Percentiles rank a stretch among this genome's conserved stretches.
Evolutionary conservation across 2,329 filamentous ascomycete genomes (phyloP).

Genomic region (Exophiala sideris): DNA sequence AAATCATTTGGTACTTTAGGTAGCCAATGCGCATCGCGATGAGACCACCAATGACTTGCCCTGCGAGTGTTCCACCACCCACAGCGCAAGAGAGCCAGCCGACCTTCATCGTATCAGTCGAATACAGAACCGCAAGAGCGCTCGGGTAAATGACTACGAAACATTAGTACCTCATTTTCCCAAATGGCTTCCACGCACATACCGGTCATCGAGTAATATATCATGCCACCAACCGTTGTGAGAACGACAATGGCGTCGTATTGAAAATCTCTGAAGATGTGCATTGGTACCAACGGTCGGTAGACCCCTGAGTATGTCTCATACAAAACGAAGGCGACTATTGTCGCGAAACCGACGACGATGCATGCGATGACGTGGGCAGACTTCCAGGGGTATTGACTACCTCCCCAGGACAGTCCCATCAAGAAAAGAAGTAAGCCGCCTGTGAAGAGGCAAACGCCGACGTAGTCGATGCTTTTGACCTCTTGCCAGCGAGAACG

Average conservation of each 20-base stretch:
- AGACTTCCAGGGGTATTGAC: constrained; percentile 41
- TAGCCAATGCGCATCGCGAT: too few species aligned
- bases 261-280: constrained; percentile 41
- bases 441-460: constrained; percentile 41
- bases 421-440: constrained; percentile 43
- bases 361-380: constrained; percentile 36
- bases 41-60: too few species aligned
- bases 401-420: constrained; percentile 43
- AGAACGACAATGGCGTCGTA: constrained; percentile 40
- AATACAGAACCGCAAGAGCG: too few species aligned
- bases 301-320: constrained; percentile 37
- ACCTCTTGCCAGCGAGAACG: constrained; percentile 35
- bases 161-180: too few species aligned
- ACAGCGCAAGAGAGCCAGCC: too few species aligned
- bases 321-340: constrained; percentile 38
- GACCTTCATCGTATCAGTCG: too few species aligned
- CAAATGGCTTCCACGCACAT: too few species aligned
- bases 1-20: too few species aligned
- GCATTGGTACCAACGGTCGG: constrained; percentile 42
- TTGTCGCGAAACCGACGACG: constrained; percentile 37
- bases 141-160: too few species aligned
- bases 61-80: too few species aligned
- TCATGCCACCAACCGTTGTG: constrained; percentile 42
- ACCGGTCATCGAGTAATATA: constrained; percentile 38
- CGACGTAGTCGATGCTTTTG: constrained; percentile 46